phyloP scores from a whole-genome alignment of 1,284 basidiomycete species.

The Cryptococcus neoformans region DNA sequence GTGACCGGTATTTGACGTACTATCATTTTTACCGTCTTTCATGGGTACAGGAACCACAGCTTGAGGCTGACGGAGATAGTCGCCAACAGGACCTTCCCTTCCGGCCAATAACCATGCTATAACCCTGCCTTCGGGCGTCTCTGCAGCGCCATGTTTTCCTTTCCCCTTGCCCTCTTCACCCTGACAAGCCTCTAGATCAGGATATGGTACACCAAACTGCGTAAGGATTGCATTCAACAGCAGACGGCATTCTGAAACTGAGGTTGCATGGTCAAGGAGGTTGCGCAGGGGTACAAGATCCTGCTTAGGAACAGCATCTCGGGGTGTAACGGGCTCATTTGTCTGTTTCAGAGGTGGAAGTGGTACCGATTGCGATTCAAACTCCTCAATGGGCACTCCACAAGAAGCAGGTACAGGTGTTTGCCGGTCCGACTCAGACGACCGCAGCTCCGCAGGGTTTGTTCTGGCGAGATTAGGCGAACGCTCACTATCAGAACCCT shows the following conservation, averaged over 20 bases:
- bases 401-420: too few species aligned
- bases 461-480: too few species aligned
- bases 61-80: background rate
- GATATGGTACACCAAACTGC: conserved; percentile 55
- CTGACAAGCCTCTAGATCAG: background rate
- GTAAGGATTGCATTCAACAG: conserved; percentile 76
- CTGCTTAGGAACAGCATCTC: conserved; percentile 23
- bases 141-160: background rate
- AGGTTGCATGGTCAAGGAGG: conserved; percentile 66
- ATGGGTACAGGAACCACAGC: background rate
- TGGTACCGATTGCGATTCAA: background rate
- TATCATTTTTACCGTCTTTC: too few species aligned
- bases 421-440: too few species aligned
- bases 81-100: conserved; percentile 26
- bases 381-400: background rate
- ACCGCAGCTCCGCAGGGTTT: too few species aligned
- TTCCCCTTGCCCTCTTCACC: background rate
- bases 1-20: too few species aligned
- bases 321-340: too few species aligned
- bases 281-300: conserved; percentile 64
- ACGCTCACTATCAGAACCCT: too few species aligned
- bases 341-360: background rate
- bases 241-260: conserved; percentile 75
- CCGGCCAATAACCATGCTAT: conserved; percentile 40
- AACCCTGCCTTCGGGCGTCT: conserved; percentile 26